Base-by-base conservation (phyloP, 192 early-diverging fungal genomes). In the Entomortierella parvispora region DNA sequence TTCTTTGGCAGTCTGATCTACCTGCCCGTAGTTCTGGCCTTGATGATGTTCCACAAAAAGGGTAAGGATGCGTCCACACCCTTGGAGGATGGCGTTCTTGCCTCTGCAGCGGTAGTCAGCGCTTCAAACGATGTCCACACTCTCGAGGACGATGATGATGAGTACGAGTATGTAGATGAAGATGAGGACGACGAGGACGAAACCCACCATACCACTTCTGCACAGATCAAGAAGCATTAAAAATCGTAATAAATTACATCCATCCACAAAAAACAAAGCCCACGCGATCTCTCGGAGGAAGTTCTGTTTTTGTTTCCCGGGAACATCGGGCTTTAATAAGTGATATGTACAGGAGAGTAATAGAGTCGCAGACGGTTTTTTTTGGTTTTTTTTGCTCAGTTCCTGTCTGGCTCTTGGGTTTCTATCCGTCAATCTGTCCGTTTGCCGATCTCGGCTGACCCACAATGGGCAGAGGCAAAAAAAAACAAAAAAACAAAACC, bases 1-100 rank as follows among this genome's bases (percentile, higher is more conserved):
- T 98, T 99, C 75, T 99, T 99, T 83, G 89, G 87, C 34, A 95
- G 93, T 76, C 69, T 99, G 57, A 85, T 94, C 18, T 94, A 99
- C 69, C 72, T 99, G 67, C 96, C 96, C 0, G 74, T 97, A 3
- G 66, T 96, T 32, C 67, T 99, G 40, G 93, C 86, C 2, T 83
- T 98, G 47, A 88, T 99, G 84, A 93, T 99, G 88, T 58, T 91
- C 17, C 96, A 98, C 80, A 97, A 99, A 83, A 83, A 81, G 48
- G 68, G 58, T 28, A 47, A 64, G 40, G 61, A 51, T 23, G 62
- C 20, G 43, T 18, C 53, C 7, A 22, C 12, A 34, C 18, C 49
- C 7, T 14, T 8, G 6, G 57, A 40, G 48, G 61, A 22, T 23
- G 54, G 18, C 3, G 33, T 22, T 20, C 32, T n/a, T 5, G 20